These are phyloP conservation scores for Phaeosphaeria sp. DNA, from an alignment of 2,329 filamentous ascomycete genomes.

Conservation along the genomic window DNA sequence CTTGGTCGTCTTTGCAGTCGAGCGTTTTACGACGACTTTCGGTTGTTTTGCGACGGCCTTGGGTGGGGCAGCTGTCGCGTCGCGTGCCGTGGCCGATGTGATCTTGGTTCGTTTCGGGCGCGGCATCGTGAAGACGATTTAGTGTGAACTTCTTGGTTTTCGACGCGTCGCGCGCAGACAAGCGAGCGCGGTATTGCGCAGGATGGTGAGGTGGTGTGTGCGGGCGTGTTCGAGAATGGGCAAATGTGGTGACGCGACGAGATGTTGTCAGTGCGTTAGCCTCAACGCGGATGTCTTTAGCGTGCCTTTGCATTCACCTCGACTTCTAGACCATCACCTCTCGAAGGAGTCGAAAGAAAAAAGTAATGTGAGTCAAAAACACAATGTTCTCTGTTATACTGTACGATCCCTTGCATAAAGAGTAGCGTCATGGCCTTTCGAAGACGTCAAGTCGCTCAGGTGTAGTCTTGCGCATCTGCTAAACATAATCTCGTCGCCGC, in stretches of 20 bases:
- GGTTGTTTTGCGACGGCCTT: constrained; percentile 26
- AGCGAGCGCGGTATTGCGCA: constrained; percentile 9
- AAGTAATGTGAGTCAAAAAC: too few relatives aligned
- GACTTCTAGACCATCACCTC: neutral
- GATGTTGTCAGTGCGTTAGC: constrained; percentile 11
- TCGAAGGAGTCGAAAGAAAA: too few relatives aligned
- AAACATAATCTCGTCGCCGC: too few relatives aligned
- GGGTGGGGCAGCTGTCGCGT: constrained; percentile 33
- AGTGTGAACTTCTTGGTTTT: neutral
- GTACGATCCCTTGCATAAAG: too few relatives aligned
- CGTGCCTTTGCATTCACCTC: neutral
- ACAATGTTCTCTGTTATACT: too few relatives aligned
- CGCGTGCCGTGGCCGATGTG: constrained; percentile 39
- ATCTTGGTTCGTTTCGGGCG: constrained; percentile 47
- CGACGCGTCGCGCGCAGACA: constrained; percentile 7
- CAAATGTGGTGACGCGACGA: constrained; percentile 4
- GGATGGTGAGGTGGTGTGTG: constrained; percentile 2
- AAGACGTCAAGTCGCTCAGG: too few relatives aligned
- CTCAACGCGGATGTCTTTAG: neutral
- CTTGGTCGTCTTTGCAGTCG: constrained; percentile 20
- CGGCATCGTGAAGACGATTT: constrained; percentile 36
- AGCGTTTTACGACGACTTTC: neutral
- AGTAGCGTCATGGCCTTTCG: too few relatives aligned
- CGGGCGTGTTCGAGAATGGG: constrained; percentile 6
- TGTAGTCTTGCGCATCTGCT: too few relatives aligned